Evolutionary conservation across 495 filamentous ascomycete species (phyloP).

Genomic region (Aspergillus bertholletiae): DNA sequence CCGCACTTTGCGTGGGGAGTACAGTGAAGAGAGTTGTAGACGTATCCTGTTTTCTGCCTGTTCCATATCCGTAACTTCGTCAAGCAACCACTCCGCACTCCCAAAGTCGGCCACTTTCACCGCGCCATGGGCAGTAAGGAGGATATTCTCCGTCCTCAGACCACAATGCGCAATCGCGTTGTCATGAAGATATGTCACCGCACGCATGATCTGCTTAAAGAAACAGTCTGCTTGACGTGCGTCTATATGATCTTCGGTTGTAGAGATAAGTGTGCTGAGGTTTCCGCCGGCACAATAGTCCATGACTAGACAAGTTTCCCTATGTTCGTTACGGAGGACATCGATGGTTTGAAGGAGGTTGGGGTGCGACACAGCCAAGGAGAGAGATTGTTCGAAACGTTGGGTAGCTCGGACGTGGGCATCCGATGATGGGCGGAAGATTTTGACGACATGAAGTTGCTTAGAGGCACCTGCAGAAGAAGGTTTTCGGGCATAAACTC

Average conservation of each 20-base stretch:
- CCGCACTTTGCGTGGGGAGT: not conserved
- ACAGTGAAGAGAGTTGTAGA: not conserved
- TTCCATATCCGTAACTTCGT: not conserved
- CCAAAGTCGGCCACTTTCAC: conserved; percentile 96
- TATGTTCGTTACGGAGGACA: conserved; percentile 83
- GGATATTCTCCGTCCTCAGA: conserved; percentile 90
- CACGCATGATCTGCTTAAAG: conserved; percentile 94
- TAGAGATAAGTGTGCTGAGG: conserved; percentile 79
- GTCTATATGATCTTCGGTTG: conserved; percentile 72
- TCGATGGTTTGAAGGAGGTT: conserved; percentile 94
- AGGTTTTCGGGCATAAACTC: conserved; percentile 22
- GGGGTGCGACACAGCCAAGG: conserved; percentile 78
- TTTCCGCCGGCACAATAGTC: conserved; percentile 94
- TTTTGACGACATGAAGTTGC: conserved; percentile 89
- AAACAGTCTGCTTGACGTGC: conserved; percentile 86
- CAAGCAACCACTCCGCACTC: not conserved
- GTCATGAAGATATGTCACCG: conserved; percentile 93
- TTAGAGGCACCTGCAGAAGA: not conserved
- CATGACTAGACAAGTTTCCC: conserved; percentile 96
- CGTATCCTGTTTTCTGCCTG: not conserved
- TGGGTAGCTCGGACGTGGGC: conserved; percentile 78
- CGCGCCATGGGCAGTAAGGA: conserved; percentile 82
- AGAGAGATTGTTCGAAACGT: conserved; percentile 77
- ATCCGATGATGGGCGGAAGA: conserved; percentile 76
- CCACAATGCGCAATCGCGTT: conserved; percentile 93